Base-by-base conservation (phyloP, 108 stramenopile genomes). In the Skeletonema costatum region DNA sequence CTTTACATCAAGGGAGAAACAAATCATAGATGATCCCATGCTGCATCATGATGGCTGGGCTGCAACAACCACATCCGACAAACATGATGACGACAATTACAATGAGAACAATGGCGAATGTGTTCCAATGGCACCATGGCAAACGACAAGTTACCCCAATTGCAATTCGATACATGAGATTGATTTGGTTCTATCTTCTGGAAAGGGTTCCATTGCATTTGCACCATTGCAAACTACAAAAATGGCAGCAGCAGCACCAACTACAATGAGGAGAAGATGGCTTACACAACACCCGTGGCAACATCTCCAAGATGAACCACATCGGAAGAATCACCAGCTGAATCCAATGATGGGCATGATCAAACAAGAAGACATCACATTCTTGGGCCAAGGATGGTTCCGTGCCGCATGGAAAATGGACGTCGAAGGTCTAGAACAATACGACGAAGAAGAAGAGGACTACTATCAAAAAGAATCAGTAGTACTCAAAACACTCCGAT, bases 301-400 rank as follows among this genome's bases (percentile, higher is more conserved):
- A 64, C 19, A 19, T 17, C 21, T 38, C 63, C 38, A 38, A 39
- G 17, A 64, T 17, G 11, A 64, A 19, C 33, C 56, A 62, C 41
- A 65, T 72, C 3, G 39, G 56, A 75, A 30, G 46, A 60, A 56
- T 70, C 60, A 41, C 21, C 74, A 77, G 63, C 16, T 75, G 59
- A 78, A 68, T 77, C 77, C 71, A 10, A 70, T 46, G 65, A 48
- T 35, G 32, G 70, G 77, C 30, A 56, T 70, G 8, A 50, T 75
- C 41, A 64, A 41, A 42, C 81, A 77, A 68, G 76, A 77, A 29
- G 50, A 81, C 10, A 30, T 93, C n/a, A 51, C 51, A 51, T 86
- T 91, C 35, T 68, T 93, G 48, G 94, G 91, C 50, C 79, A 88
- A 60, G 94, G 94, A 10, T 96, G 92, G 92, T 92, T 96, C 79